A percentile compares a stretch with the other conserved stretches of the same genome.
Evolutionary conservation across 1,284 basidiomycete genomes (phyloP).

Genomic region (Rhodotorula glutinis): DNA sequence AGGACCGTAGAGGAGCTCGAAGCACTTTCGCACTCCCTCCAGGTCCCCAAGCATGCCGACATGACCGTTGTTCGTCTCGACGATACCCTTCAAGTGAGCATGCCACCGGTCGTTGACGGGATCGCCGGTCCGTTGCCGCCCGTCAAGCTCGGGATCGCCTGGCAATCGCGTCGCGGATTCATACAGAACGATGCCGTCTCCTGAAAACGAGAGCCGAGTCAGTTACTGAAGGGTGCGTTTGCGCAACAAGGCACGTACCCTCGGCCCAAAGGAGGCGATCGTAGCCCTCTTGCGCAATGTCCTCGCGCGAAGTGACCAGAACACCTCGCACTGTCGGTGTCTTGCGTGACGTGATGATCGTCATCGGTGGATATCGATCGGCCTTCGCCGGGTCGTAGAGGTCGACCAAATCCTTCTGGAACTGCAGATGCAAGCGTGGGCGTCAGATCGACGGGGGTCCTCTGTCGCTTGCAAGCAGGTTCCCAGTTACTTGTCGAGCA

Average conservation of each 20-base stretch:
- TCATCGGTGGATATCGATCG: slow-evolving; percentile 45
- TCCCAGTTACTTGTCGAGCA: background rate
- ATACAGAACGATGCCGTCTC: slow-evolving; percentile 47
- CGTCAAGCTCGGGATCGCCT: slow-evolving; percentile 25
- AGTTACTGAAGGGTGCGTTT: background rate
- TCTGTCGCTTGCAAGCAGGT: too few species aligned
- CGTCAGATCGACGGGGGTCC: too few species aligned
- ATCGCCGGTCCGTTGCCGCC: background rate
- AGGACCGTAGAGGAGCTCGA: slow-evolving; percentile 18
- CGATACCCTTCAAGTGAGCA: slow-evolving; percentile 38
- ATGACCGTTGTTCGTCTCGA: slow-evolving; percentile 43
- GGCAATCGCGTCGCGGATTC: slow-evolving; percentile 43
- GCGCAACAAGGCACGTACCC: background rate
- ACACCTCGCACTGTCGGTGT: slow-evolving; percentile 46
- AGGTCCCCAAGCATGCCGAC: slow-evolving; percentile 45
- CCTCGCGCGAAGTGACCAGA: slow-evolving; percentile 29
- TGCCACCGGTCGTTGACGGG: slow-evolving; percentile 27
- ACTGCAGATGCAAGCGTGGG: too few species aligned
- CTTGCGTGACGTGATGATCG: slow-evolving; percentile 43
- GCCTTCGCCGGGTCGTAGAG: slow-evolving; percentile 38
- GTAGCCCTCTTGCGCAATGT: slow-evolving; percentile 33
- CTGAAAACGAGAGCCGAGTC: background rate
- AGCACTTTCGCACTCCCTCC: slow-evolving; percentile 24
- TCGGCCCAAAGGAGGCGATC: slow-evolving; percentile 37
- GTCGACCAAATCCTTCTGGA: slow-evolving; percentile 42